Evolutionary conservation across 2,329 filamentous ascomycete genomes (phyloP).

Genomic region (Paraconiothyrium sp.): DNA sequence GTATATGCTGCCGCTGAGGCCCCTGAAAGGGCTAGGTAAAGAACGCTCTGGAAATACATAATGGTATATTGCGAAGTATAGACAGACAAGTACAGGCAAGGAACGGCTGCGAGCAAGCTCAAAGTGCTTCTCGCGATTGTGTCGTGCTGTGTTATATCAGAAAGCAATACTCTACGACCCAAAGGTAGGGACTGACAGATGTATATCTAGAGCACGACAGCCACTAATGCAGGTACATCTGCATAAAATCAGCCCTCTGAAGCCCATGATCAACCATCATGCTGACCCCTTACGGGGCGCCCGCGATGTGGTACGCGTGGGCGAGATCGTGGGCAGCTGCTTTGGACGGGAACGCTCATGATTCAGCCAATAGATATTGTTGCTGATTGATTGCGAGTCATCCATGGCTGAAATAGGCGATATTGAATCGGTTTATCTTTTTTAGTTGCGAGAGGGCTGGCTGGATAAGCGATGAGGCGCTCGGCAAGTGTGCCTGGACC

Average conservation of each 20-base stretch:
- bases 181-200: constrained; percentile 7
- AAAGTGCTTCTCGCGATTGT: neutral
- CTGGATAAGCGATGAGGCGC: constrained; percentile 14
- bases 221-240: constrained; percentile 15
- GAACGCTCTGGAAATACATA: constrained; percentile 8
- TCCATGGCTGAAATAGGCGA: constrained; percentile 6
- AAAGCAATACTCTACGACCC: neutral
- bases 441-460: constrained; percentile 9
- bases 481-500: constrained; percentile 12
- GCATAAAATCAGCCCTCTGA: constrained; percentile 4
- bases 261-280: constrained; percentile 4
- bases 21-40: neutral
- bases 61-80: constrained; percentile 2
- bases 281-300: neutral
- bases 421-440: constrained; percentile 3
- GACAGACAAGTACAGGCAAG: neutral
- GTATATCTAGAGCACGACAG: constrained; percentile 4
- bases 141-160: neutral
- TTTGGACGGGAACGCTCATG: neutral
- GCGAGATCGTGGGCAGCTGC: constrained; percentile 9
- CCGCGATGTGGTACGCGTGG: neutral
- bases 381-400: constrained; percentile 14
- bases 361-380: constrained; percentile 9
- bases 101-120: constrained; percentile 2
- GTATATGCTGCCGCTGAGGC: constrained; percentile 16